Percentiles rank a stretch among this genome's conserved stretches.
These are phyloP conservation scores for Colletotrichum sublineola DNA, from an alignment of 2,329 filamentous ascomycete genomes.

Conservation along the genomic window DNA sequence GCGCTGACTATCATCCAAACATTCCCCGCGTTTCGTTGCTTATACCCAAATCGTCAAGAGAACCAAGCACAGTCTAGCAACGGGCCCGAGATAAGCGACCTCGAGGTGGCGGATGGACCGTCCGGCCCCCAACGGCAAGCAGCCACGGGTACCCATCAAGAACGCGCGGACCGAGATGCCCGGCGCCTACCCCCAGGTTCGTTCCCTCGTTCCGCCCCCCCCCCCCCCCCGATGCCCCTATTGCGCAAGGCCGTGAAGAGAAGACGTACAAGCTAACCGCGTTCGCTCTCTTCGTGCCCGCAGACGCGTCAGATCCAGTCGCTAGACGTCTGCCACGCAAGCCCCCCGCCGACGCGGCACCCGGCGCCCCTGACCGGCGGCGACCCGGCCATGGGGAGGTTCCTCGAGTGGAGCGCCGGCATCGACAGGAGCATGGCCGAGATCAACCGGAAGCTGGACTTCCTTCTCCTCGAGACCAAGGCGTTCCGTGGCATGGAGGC, in stretches of 20 bases:
- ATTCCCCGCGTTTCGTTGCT: not conserved
- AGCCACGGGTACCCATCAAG: not conserved
- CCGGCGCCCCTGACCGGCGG: not conserved
- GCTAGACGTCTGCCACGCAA: not conserved
- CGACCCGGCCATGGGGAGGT: not conserved
- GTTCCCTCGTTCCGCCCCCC: not conserved
- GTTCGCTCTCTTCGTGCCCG: too few relatives aligned
- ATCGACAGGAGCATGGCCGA: constrained; percentile 10
- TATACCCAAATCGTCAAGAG: too few relatives aligned
- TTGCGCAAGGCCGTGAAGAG: not conserved
- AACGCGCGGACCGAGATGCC: constrained; percentile 17
- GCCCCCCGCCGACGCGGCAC: not conserved
- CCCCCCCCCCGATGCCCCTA: too few relatives aligned
- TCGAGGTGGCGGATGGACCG: not conserved
- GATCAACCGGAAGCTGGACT: constrained; percentile 22
- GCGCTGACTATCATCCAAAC: too few relatives aligned
- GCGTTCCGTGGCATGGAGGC: constrained; percentile 26
- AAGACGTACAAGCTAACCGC: not conserved
- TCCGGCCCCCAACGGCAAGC: not conserved
- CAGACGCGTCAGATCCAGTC: not conserved
- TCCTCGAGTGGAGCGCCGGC: constrained; percentile 14
- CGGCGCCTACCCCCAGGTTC: constrained; percentile 2
- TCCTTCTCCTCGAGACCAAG: constrained; percentile 19
- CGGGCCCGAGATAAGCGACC: not conserved
- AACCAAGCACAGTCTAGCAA: not conserved